Base-by-base conservation (phyloP, 1,284 basidiomycete genomes). In the Sporisorium exsertum region DNA sequence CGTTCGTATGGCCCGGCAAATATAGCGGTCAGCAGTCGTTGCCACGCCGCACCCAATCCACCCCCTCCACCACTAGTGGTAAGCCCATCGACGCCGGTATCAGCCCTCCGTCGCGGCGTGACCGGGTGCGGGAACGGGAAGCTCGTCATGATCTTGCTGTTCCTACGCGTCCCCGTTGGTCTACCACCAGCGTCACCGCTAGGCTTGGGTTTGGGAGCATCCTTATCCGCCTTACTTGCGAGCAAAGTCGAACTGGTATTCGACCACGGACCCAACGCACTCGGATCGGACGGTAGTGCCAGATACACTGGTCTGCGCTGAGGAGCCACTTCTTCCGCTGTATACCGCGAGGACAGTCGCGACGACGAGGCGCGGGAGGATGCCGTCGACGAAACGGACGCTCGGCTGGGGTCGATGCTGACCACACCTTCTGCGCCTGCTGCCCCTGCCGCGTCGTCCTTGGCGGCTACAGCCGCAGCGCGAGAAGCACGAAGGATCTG, bases 41-140 rank as follows among this genome's bases (percentile, higher is more conserved):
- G 66, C 72, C 72, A 74, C 18, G 64, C 60, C 16, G 58, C 58
- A 20, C 49, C 24, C 8, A 49, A 9, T 16, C 53, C 42, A 5
- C 2, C 37, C 9, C 51, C 16, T 5, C 58, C 26, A 9, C n/a
- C n/a, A 20, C 40, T 20, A 2, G 40, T 7, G 20, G 15, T 6
- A 4, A 10, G 9, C n/a, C 24, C 18, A 13, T 40, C 61, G 27
- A 9, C 37, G 3, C 29, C 26, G 15, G 20, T 53, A 12, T 45
- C 64, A 12, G 33, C 40, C 3, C 65, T 18, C 5, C 71, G 18
- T 6, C 65, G 15, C 2, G 57, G 57, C 18, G 68, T 64, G 2
- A 53, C 51, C 1, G 77, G 77, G 32, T 78, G 77, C 0, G 77
- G 75, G 26, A 79, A 79, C 2, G 78, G 78, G 35, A 79, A 79